These are phyloP conservation scores for Solanum clarkiae DNA, from an alignment of 257 asterid genomes.

Conservation along the genomic window DNA sequence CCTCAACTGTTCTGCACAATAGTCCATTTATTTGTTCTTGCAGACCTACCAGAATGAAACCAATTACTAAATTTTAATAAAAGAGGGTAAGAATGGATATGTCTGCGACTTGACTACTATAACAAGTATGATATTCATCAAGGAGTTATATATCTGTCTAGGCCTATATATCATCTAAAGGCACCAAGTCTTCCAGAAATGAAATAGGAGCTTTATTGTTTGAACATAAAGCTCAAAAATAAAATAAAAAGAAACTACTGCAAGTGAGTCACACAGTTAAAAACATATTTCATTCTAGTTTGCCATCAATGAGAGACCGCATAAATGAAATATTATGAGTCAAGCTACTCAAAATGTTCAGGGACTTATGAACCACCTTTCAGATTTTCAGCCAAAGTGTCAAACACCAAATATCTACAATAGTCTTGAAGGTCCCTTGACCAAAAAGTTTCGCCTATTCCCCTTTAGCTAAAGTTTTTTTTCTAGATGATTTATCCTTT, in stretches of 20 bases:
- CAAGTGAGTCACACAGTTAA: neutral
- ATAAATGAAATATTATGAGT: neutral
- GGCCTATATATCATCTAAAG: neutral
- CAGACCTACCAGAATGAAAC: neutral
- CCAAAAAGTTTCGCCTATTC: neutral
- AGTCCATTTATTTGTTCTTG: neutral
- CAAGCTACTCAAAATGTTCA: neutral
- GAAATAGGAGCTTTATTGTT: neutral
- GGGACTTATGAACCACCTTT: neutral
- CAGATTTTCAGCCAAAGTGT: neutral
- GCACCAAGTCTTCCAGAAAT: neutral
- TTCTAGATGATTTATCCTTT: neutral
- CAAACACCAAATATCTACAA: neutral
- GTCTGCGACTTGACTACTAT: neutral
- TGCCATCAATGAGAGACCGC: neutral
- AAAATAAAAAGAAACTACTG: neutral
- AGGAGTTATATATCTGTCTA: neutral
- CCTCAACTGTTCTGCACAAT: neutral
- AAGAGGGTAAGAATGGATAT: neutral
- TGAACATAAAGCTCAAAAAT: neutral
- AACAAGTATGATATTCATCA: neutral
- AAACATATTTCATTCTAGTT: neutral
- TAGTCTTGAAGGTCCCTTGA: neutral
- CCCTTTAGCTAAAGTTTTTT: neutral
- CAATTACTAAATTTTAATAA: neutral